phyloP scores from a whole-genome alignment of 2,329 filamentous ascomycete genomes.

The Cladophialophora psammophila region DNA sequence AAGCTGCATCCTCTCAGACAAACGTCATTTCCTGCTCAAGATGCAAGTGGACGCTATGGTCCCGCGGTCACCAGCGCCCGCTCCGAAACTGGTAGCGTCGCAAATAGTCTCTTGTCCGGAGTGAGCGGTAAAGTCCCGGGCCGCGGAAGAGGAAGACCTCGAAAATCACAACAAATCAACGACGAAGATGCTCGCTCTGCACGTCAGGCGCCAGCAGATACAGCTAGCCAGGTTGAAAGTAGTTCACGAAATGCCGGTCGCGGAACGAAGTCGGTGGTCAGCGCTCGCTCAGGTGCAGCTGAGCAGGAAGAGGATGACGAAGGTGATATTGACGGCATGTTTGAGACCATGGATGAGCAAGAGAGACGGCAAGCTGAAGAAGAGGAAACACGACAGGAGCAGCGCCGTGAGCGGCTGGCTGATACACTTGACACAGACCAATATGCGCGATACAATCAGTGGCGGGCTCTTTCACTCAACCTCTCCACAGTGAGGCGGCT shows the following conservation, averaged over 20 bases:
- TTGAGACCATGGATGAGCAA: constrained; percentile 39
- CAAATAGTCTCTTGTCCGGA: constrained; percentile 35
- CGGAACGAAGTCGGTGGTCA: constrained; percentile 37
- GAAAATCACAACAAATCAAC: constrained; percentile 37
- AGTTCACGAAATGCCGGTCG: constrained; percentile 22
- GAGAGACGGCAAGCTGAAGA: constrained; percentile 35
- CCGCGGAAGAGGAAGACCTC: constrained; percentile 39
- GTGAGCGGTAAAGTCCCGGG: constrained; percentile 35
- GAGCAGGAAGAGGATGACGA: constrained; percentile 41
- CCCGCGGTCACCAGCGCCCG: constrained; percentile 35
- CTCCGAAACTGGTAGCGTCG: constrained; percentile 41
- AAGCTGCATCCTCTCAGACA: constrained; percentile 56
- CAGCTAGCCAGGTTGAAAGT: constrained; percentile 27
- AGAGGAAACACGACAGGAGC: constrained; percentile 35
- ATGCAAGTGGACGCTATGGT: constrained; percentile 25
- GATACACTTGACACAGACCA: constrained; percentile 36
- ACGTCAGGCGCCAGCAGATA: constrained; percentile 24
- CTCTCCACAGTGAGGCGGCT: constrained; percentile 62
- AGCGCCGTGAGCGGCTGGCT: constrained; percentile 33
- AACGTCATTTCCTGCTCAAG: constrained; percentile 52
- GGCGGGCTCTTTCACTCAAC: constrained; percentile 46
- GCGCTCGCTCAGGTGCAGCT: constrained; percentile 35
- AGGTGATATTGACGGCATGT: constrained; percentile 38
- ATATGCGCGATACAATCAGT: constrained; percentile 36
- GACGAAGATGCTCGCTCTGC: constrained; percentile 34